Evolutionary conservation across 177 flowering plant species (phyloP).

Genomic region (Vitis hybrid): DNA sequence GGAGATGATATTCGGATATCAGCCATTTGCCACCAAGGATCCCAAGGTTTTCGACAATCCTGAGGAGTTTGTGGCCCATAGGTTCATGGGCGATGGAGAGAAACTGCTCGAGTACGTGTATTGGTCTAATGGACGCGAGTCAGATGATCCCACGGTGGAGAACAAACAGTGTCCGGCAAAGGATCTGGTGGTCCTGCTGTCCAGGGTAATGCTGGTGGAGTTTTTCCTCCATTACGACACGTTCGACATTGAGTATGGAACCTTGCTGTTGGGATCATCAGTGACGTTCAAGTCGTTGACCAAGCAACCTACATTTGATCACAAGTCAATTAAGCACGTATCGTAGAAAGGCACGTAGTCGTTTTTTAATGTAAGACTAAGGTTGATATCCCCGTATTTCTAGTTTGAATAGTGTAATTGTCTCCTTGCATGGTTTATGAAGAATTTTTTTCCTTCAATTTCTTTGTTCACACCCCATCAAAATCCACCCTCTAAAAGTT

Average conservation of each 20-base stretch:
- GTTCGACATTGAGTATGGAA: slow-evolving; percentile 28
- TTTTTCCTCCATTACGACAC: slow-evolving; percentile 48
- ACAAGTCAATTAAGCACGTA: too few relatives aligned
- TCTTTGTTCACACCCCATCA: too few relatives aligned
- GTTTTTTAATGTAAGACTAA: too few relatives aligned
- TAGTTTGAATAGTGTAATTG: too few relatives aligned
- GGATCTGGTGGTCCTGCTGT: slow-evolving; percentile 51
- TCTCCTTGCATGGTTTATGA: too few relatives aligned
- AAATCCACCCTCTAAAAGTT: too few relatives aligned
- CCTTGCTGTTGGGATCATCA: slow-evolving; percentile 26
- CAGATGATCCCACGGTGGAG: slow-evolving; percentile 32
- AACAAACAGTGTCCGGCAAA: slow-evolving; percentile 70
- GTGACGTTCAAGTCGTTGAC: slow-evolving; percentile 38
- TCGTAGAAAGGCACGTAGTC: too few relatives aligned
- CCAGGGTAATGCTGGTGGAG: slow-evolving; percentile 49
- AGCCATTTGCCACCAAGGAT: slow-evolving; percentile 37
- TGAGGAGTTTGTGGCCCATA: slow-evolving; percentile 49
- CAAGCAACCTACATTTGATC: too few relatives aligned
- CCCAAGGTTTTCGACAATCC: slow-evolving; percentile 41
- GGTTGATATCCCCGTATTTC: too few relatives aligned
- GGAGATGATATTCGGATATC: too few relatives aligned
- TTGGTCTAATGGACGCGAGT: slow-evolving; percentile 65
- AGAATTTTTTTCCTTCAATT: too few relatives aligned
- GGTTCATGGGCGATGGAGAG: slow-evolving; percentile 60
- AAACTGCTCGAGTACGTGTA: slow-evolving; percentile 45